These are phyloP conservation scores for Eucalyptus polybractea DNA, from an alignment of 345 rosid species.

Conservation along the genomic window DNA sequence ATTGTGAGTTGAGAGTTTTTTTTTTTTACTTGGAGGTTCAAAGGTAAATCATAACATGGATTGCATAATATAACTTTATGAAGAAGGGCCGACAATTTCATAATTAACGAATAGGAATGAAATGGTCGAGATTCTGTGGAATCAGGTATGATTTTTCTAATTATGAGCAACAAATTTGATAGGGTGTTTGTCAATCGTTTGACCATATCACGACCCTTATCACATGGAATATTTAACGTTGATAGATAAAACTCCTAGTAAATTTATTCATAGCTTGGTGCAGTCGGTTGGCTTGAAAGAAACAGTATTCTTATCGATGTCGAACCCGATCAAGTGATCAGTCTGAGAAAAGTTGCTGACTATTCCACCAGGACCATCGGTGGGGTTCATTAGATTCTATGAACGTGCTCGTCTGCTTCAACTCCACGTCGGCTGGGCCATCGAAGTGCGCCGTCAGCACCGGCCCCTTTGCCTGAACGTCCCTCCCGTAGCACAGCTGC, in stretches of 20 bases:
- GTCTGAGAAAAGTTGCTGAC: slow-evolving; percentile 34
- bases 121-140: neutral
- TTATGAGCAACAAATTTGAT: neutral
- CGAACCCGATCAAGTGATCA: slow-evolving; percentile 45
- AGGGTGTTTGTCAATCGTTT: neutral
- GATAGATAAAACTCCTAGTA: neutral
- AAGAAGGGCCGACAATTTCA: neutral
- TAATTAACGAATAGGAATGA: neutral
- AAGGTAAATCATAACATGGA: neutral
- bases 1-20: neutral
- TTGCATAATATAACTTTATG: neutral
- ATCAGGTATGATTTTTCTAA: neutral
- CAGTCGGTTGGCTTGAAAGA: slow-evolving; percentile 42
- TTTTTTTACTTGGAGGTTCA: neutral
- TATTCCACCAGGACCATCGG: neutral
- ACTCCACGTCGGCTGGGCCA: slow-evolving; percentile 16
- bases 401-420: slow-evolving; percentile 17
- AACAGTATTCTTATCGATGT: slow-evolving; percentile 3
- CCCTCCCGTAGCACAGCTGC: slow-evolving; percentile 19
- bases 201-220: neutral
- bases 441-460: slow-evolving; percentile 20
- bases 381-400: neutral
- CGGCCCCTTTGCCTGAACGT: slow-evolving; percentile 7
- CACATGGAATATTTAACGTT: neutral
- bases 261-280: neutral